Conservation (phyloP, 768 basidiomycete species). For the Amanita thiersii region DNA sequence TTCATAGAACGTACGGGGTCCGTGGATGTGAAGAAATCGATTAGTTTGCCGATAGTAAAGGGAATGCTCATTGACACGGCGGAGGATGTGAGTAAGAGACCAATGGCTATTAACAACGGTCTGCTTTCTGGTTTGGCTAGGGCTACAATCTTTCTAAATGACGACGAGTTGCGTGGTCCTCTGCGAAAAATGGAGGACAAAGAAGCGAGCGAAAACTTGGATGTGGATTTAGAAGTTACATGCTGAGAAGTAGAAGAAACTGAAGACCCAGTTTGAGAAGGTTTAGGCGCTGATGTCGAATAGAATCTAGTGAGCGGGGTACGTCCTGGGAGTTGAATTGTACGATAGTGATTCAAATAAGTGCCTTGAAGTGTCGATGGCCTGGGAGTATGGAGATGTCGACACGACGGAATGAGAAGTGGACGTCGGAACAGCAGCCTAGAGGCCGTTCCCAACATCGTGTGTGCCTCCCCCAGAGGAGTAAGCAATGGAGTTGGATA, state of each 20-base stretch:
- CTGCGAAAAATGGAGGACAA: slow-evolving; percentile 23
- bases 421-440: neutral
- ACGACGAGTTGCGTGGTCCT: slow-evolving; percentile 41
- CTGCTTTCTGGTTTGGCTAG: slow-evolving; percentile 81
- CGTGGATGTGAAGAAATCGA: slow-evolving; percentile 81
- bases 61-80: slow-evolving; percentile 90
- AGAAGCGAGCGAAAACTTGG: slow-evolving; percentile 6
- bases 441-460: slow-evolving; percentile 4
- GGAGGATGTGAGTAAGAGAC: slow-evolving; percentile 79
- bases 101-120: slow-evolving; percentile 67
- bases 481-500: neutral
- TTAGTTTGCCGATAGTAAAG: slow-evolving; percentile 86
- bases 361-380: neutral
- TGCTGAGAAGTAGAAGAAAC: slow-evolving; percentile 2
- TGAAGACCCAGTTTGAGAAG: slow-evolving; percentile 9
- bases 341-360: neutral
- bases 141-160: slow-evolving; percentile 64
- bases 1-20: slow-evolving; percentile 50
- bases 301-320: slow-evolving; percentile 1
- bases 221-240: slow-evolving; percentile 5
- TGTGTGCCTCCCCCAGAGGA: neutral
- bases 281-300: neutral
- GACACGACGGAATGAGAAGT: neutral
- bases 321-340: neutral
- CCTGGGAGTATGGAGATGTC: neutral